phyloP scores from a whole-genome alignment of 805 yeast genomes.

The Jamesozyma piceae region DNA sequence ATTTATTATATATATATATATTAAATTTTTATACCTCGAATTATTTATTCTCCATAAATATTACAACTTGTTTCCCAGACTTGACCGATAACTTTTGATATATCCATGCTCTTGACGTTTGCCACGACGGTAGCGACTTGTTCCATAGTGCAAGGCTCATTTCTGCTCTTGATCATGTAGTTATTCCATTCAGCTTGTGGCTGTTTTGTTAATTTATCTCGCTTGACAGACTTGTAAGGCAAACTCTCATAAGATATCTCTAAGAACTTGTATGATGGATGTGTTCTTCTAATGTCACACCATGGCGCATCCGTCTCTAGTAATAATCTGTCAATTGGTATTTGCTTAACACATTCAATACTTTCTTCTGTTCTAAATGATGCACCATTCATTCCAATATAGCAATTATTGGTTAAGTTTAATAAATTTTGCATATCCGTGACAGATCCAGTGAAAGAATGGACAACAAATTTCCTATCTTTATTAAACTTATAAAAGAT shows the following conservation, averaged over 20 bases:
- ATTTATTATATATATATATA: no score
- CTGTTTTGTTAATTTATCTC: constrained; percentile 28
- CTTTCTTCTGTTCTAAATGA: constrained; percentile 75
- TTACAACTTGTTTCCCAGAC: constrained; percentile 45
- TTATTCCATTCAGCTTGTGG: constrained; percentile 20
- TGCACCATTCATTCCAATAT: constrained; percentile 86
- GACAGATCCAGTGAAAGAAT: constrained; percentile 81
- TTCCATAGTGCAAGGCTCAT: constrained; percentile 85
- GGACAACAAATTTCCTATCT: constrained; percentile 68
- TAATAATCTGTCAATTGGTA: constrained; percentile 66
- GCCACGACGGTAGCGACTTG: constrained; percentile 67
- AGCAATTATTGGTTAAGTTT: constrained; percentile 32
- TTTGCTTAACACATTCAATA: constrained; percentile 47
- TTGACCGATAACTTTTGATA: constrained; percentile 37
- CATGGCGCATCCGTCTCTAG: constrained; percentile 97
- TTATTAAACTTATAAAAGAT: constrained; percentile 27
- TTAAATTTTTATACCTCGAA: constrained; percentile 1
- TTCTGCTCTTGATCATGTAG: constrained; percentile 64
- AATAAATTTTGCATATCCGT: constrained; percentile 54
- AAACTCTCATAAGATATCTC: constrained; percentile 27
- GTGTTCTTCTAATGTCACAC: constrained; percentile 88
- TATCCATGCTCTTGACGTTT: constrained; percentile 35
- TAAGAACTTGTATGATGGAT: constrained; percentile 57
- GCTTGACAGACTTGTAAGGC: constrained; percentile 24
- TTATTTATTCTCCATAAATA: constrained; percentile 28